Evolutionary conservation across 2,329 filamentous ascomycete genomes (phyloP).

Genomic region (Colletotrichum sp.): DNA sequence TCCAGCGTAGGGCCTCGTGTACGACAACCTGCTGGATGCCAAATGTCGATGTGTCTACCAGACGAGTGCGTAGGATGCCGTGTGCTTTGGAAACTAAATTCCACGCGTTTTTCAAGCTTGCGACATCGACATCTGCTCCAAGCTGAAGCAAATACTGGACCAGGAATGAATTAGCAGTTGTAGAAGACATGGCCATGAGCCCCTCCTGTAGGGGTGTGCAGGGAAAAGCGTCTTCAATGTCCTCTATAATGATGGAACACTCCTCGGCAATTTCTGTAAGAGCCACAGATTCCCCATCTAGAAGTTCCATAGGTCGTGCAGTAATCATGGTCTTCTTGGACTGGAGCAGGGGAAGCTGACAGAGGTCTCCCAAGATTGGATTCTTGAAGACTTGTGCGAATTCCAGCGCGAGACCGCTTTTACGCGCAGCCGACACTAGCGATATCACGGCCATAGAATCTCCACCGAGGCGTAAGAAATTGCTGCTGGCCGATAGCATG

Average conservation of each 20-base stretch:
- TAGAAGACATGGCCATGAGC: conserved; percentile 8
- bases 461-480: conserved; percentile 28
- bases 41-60: conserved; percentile 9
- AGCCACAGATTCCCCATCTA: background rate
- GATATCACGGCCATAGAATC: conserved; percentile 31
- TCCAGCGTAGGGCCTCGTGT: background rate
- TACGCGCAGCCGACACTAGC: conserved; percentile 10
- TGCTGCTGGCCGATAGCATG: conserved; percentile 19
- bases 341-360: background rate
- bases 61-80: conserved; percentile 25
- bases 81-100: conserved; percentile 11
- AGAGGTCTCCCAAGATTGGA: background rate
- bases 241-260: background rate
- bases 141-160: conserved; percentile 2
- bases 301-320: background rate
- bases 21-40: conserved; percentile 57
- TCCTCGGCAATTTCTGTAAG: background rate
- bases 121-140: background rate
- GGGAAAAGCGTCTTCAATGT: conserved; percentile 10
- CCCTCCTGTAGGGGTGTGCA: conserved; percentile 11
- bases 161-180: background rate
- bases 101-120: conserved; percentile 6
- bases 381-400: conserved; percentile 6
- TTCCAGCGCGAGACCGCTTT: background rate
- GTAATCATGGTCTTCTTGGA: background rate